phyloP scores from a whole-genome alignment of 2,329 filamentous ascomycete genomes.

The Colletotrichum cereale region DNA sequence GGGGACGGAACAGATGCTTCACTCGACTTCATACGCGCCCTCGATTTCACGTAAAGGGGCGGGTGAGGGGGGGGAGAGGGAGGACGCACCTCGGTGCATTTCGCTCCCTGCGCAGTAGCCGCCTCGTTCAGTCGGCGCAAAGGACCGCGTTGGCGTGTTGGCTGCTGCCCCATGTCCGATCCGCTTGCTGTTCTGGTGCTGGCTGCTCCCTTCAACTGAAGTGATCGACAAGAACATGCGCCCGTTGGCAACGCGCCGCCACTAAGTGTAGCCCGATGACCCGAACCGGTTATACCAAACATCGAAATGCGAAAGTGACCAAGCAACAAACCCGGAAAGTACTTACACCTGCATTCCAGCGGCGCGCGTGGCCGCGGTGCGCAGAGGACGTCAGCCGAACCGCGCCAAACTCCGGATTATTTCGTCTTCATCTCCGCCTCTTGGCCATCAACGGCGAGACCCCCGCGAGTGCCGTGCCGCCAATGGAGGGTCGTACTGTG shows the following conservation, averaged over 20 bases:
- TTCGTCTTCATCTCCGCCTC: not conserved
- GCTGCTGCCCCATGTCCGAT: not conserved
- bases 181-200: not conserved
- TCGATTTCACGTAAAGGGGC: constrained; percentile 5
- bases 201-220: not conserved
- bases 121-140: constrained; percentile 11
- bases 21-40: not conserved
- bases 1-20: constrained; percentile 2
- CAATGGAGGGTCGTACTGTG: constrained; percentile 19
- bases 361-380: not conserved
- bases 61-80: not conserved
- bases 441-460: not conserved
- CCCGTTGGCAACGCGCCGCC: not conserved
- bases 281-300: not conserved
- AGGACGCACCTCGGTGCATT: constrained; percentile 5
- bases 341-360: not conserved
- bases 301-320: not conserved
- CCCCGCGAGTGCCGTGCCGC: constrained; percentile 28
- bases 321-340: not conserved
- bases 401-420: not conserved
- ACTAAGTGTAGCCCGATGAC: not conserved
- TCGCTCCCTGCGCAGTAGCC: not conserved
- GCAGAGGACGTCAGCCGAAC: not conserved
- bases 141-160: constrained; percentile 7
- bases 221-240: constrained; percentile 20